phyloP scores from a whole-genome alignment of 2,329 filamentous ascomycete species.

The Pleoardoris graminearum region DNA sequence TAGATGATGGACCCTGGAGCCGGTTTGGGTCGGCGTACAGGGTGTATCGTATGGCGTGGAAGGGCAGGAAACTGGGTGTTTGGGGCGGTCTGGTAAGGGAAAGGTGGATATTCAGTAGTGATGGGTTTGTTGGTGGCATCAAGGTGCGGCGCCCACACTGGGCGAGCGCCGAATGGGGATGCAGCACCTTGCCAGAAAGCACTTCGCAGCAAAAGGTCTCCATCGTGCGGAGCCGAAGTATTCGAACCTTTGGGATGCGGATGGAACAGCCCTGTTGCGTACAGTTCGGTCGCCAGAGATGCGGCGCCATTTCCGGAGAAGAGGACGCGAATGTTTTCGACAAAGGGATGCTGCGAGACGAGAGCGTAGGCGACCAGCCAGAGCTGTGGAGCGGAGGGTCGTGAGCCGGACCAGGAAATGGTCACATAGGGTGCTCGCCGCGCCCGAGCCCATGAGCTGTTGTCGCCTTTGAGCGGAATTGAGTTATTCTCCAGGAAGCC shows the following conservation, averaged over 20 bases:
- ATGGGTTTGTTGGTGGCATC: slow-evolving; percentile 45
- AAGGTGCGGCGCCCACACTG: slow-evolving; percentile 45
- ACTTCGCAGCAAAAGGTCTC: slow-evolving; percentile 55
- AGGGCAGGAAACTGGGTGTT: slow-evolving; percentile 54
- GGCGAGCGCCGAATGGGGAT: slow-evolving; percentile 48
- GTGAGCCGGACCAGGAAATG: slow-evolving; percentile 47
- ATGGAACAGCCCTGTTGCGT: slow-evolving; percentile 49
- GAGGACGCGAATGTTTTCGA: slow-evolving; percentile 51
- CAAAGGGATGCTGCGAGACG: slow-evolving; percentile 48
- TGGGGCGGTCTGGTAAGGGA: slow-evolving; percentile 51
- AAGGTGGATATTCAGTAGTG: slow-evolving; percentile 45
- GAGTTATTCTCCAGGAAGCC: slow-evolving; percentile 27
- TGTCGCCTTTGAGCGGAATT: slow-evolving; percentile 35
- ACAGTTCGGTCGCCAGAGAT: slow-evolving; percentile 47
- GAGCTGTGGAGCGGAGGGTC: slow-evolving; percentile 51
- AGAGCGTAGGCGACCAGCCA: slow-evolving; percentile 55
- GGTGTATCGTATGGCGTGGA: slow-evolving; percentile 66
- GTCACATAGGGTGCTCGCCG: slow-evolving; percentile 49
- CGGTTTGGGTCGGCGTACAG: slow-evolving; percentile 72
- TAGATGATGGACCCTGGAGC: slow-evolving; percentile 71
- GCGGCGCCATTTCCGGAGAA: slow-evolving; percentile 45
- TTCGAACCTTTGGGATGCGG: slow-evolving; percentile 46
- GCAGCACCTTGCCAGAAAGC: slow-evolving; percentile 53
- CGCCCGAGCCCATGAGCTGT: slow-evolving; percentile 51
- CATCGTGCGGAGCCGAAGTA: slow-evolving; percentile 40